Evolutionary conservation across 148 eudicot genomes (phyloP).

Genomic region (Amaranthus hypochondriacus): DNA sequence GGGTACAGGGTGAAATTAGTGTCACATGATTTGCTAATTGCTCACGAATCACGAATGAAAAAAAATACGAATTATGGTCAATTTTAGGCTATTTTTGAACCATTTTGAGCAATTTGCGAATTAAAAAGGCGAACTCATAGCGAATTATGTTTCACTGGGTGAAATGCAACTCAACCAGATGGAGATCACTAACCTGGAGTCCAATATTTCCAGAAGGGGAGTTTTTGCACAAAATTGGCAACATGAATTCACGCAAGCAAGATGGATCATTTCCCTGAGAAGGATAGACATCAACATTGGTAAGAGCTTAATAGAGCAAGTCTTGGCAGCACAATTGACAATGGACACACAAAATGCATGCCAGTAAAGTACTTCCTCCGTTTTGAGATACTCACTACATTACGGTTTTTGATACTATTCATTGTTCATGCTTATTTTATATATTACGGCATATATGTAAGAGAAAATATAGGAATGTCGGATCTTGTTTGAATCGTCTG

Average conservation of each 20-base stretch:
- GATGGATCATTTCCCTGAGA: slow-evolving; percentile 82
- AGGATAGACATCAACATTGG: slow-evolving; percentile 1
- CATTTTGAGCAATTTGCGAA: too few species aligned
- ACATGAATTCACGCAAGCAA: slow-evolving; percentile 88
- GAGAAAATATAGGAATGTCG: too few species aligned
- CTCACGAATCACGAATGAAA: too few species aligned
- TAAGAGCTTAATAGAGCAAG: background rate
- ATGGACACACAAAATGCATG: background rate
- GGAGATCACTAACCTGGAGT: slow-evolving; percentile 58
- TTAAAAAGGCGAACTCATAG: too few species aligned
- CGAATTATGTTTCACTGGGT: too few species aligned
- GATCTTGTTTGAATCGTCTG: too few species aligned
- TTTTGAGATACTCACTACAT: too few species aligned
- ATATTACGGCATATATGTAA: too few species aligned
- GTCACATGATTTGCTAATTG: background rate
- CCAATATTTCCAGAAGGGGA: slow-evolving; percentile 77
- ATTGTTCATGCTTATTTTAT: too few species aligned
- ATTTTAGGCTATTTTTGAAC: too few species aligned
- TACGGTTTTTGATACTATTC: too few species aligned
- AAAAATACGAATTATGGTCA: too few species aligned
- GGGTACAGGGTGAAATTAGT: background rate
- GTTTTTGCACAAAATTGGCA: slow-evolving; percentile 50
- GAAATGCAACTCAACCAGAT: background rate
- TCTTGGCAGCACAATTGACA: background rate
- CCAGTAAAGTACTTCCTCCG: background rate